Base-by-base conservation (phyloP, 768 basidiomycete genomes). In the Russula sp. region DNA sequence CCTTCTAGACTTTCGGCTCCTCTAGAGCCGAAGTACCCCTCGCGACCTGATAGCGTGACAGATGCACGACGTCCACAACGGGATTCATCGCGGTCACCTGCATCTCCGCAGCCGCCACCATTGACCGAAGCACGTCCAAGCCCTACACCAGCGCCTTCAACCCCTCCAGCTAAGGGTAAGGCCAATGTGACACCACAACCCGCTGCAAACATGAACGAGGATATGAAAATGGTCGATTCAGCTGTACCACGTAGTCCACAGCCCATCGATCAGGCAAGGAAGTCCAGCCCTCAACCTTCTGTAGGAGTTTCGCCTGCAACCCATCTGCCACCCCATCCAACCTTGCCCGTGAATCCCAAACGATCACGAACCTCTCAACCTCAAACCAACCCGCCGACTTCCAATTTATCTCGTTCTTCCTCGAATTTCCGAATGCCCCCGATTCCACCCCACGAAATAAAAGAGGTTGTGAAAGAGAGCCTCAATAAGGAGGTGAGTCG, bases 381-480 rank as follows among this genome's bases (percentile, higher is more conserved):
- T 22, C 56, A 58, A 48, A 48, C 34, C 32, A 48, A 34, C 16
- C 20, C 22, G 14, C 6, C 57, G 13, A 41, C 45, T n/a, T 20
- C 61, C 20, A 59, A 48, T 34, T 22, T 14, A 8, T 50, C 56
- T 6, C 61, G 61, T 13, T 58, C 56, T 51, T 58, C 61, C 4
- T 47, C 61, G 8, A 41, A 34, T 62, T 51, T 62, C 50, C 61
- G 61, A 5, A 13, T 63, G 16, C 62, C 62, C 9, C 58, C 52
- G 25, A 55, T 63, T 36, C 62, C 62, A 13, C 39, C 57, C 9
- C 53, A 59, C 25, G 52, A 58, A 29, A 14, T 52, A 34, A 58
- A 63, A 20, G 62, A 63, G 42, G 36, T 59, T 14, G 57, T 63
- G 18, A 63, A 63, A 45, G 62, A 63, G 46, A 63, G 57, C 34